These are phyloP conservation scores for Biscogniauxia mediterranea DNA, from an alignment of 2,329 filamentous ascomycete genomes.

Conservation along the genomic window DNA sequence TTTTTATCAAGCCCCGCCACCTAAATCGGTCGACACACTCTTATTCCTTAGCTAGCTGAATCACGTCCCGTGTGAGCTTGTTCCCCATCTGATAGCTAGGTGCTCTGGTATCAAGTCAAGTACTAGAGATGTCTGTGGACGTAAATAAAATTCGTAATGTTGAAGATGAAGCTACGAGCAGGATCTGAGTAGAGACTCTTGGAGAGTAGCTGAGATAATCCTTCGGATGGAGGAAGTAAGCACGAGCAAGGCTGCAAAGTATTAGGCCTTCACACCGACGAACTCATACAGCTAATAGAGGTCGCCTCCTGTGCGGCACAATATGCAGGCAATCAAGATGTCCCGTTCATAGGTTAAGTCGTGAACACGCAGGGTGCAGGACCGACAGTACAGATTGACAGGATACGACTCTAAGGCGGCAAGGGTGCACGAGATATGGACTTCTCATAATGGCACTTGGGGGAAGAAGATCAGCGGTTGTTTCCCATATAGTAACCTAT, in stretches of 20 bases:
- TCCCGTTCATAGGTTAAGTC: conserved; percentile 7
- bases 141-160: neutral
- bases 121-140: conserved; percentile 1
- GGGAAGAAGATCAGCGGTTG: conserved; percentile 11
- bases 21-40: neutral
- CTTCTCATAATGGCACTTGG: conserved; percentile 22
- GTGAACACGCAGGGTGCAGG: conserved; percentile 9
- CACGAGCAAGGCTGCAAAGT: conserved; percentile 10
- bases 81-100: neutral
- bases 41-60: neutral
- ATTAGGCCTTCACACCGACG: conserved; percentile 3
- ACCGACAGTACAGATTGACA: conserved; percentile 13
- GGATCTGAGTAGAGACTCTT: neutral
- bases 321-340: conserved; percentile 10
- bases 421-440: conserved; percentile 16
- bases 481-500: neutral
- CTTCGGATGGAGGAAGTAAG: conserved; percentile 12
- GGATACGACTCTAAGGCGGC: conserved; percentile 7
- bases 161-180: conserved; percentile 7
- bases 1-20: neutral
- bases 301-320: neutral
- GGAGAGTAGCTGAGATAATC: conserved; percentile 9
- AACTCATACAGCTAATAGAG: neutral
- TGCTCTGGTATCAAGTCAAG: neutral
- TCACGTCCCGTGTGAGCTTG: neutral